Base-by-base conservation (phyloP, 257 asterid genomes). In the Agastache rugosa region DNA sequence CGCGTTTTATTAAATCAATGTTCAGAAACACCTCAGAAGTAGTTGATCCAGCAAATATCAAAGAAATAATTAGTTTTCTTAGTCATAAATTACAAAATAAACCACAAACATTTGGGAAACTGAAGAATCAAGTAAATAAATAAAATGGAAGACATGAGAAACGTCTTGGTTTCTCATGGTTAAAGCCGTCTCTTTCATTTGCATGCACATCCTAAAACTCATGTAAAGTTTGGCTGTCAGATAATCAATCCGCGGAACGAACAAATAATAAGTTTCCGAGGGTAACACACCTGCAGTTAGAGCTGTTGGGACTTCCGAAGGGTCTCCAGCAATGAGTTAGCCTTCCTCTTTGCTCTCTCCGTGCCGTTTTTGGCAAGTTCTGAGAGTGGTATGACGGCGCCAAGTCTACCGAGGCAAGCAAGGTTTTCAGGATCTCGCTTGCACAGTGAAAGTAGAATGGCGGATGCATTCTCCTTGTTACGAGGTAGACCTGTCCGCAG, bases 321-420 rank as follows among this genome's bases (percentile, higher is more conserved):
- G 74, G 81, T 88, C 81, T 89, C 98, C 94, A 93, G 51, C 88
- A 93, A 79, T 0, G 96, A 88, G 35, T 77, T 61, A 8, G 97
- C 97, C 83, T 93, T 93, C 80, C 97, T 78, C 84, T 87, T 87
- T 0, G 96, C 97, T 71, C 98, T 87, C 74, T 93, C 98, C 0
- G 98, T 85, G 62, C 98, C 98, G 20, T 67, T 88, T 74, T 73
- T 79, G n/a, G 91, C 78, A 27, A 93, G 81, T 78, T 93, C 97
- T 0, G 90, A 45, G 7, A 93, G 89, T 27, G 96, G 96, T 29
- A 86, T 71, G 14, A 80, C 79, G 0, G 94, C 98, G 0, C 98
- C 96, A 5, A 93, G 97, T 76, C 98, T 80, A 50, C 92, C 75
- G 58, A 91, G 63, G 75, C 86, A 84, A 34, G 92, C 83, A 34